Evolutionary conservation across 192 early-diverging fungal species (phyloP).

Genomic region (Gigaspora rosea): DNA sequence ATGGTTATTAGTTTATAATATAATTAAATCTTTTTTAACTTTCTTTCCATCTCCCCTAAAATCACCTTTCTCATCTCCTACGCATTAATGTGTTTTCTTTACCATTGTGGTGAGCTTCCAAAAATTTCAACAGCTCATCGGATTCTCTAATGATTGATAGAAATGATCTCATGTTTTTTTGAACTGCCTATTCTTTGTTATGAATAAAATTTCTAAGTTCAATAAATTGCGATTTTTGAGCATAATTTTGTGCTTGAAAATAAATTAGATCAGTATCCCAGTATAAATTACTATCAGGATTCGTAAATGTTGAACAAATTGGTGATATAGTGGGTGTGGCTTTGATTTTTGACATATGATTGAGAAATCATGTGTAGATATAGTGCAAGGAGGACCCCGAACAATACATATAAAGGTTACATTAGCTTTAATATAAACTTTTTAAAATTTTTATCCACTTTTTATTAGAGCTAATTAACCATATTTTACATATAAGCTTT

Average conservation of each 20-base stretch:
- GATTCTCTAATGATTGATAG: conserved; percentile 78
- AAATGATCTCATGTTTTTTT: conserved; percentile 84
- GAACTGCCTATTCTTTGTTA: conserved; percentile 73
- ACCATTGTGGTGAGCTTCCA: conserved; percentile 86
- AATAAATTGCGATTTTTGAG: conserved; percentile 61
- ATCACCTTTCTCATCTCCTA: too few species aligned
- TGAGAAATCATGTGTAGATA: too few species aligned
- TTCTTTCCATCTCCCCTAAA: too few species aligned
- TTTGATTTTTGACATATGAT: conserved; percentile 34
- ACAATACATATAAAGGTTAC: too few species aligned
- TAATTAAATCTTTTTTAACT: too few species aligned
- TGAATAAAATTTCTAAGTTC: conserved; percentile 63
- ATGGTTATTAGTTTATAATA: too few species aligned
- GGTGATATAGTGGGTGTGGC: conserved; percentile 23
- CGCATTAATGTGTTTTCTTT: conserved; percentile 34
- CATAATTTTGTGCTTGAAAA: conserved; percentile 78
- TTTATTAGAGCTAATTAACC: too few species aligned
- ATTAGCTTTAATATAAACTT: too few species aligned
- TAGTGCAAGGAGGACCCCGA: too few species aligned
- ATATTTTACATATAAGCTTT: too few species aligned
- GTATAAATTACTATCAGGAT: conserved; percentile 33
- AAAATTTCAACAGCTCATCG: conserved; percentile 74
- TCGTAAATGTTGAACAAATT: conserved; percentile 32
- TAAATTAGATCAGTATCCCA: conserved; percentile 66
- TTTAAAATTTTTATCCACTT: too few species aligned